Evolutionary conservation across 2,329 filamentous ascomycete species (phyloP), one percentile per base, ranked within the genome.

Genomic region (Fusarium agapanthi): DNA sequence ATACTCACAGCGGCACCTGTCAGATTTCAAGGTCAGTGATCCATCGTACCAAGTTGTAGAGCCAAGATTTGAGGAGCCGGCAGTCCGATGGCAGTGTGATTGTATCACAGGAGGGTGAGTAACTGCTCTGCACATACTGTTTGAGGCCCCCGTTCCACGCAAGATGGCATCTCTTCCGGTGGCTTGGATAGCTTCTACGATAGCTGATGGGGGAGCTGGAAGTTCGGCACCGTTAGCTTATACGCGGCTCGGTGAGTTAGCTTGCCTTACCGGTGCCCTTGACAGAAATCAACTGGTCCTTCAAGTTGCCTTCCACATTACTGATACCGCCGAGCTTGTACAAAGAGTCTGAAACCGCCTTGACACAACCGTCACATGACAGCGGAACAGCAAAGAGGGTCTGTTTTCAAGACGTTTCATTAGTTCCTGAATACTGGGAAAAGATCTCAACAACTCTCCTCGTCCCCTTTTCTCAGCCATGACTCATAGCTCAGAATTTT

Each of bases 141-240:
- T 92, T 79, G 94, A 92, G 76, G 88, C 89, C 72, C 96, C 96
- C 67, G 93, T 95, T 61, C 96, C 96, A 75, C 96, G 92, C 65
- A 99, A 85, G 79, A 99, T 98, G 50, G 95, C 95, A 88, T 98
- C 95, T 78, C 95, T 90, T 58, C 96, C 96, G 15, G 95, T 98
- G 48, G 88, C 87, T 84, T 98, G 93, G 72, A 98, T 97, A 13
- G 95, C 93, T 71, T 91, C 87, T 35, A 98, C 95, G 73, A 98
- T 97, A 50, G 92, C 89, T 59, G 95, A 98, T 22, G 96, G 96
- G 26, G 96, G 90, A 75, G 94, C 93, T 89, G 77, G 32, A 67
- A 41, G 40, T 60, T 51, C 45, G 40, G 44, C 43, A 63, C 30
- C 22, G 44, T 74, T 44, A 74, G 72, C 59, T 58, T 51, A 35